Evolutionary conservation across 495 filamentous ascomycete species (phyloP), one percentile per base, ranked within the genome.

Genomic region (Neurospora sp.): DNA sequence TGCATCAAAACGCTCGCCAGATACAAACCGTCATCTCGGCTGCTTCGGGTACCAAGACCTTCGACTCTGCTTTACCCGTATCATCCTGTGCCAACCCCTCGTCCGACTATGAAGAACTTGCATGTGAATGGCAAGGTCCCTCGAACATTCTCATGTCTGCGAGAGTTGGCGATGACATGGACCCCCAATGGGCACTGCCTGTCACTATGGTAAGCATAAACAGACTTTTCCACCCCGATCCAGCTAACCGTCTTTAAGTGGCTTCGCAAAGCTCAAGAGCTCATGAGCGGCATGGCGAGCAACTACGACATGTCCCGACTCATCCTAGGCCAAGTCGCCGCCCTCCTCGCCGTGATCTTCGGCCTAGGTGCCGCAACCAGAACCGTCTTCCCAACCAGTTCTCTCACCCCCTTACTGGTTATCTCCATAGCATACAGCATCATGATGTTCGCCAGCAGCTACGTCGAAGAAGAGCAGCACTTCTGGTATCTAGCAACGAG

Each of bases 381-480:
- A 70, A 60, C 72, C 9, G 27, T 66, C 1, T 66, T 12, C 7
- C 23, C 23, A 27, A 27, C 49, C 20, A 14, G 49, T 27, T 18
- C 54, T 1, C 54, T 66, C 54, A 66, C 14, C 11, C 27, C 54
- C 27, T 66, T 66, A 66, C 14, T 66, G 23, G 54, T 72, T 23
- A 83, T 88, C 7, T 82, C 88, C 1, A 10, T 91, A 1, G 79
- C 88, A 0, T 97, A 97, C 79, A 89, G 90, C 11, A 79, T 87
- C 39, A 95, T 97, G 91, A 98, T 98, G 94, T 98, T 98, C 82
- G 94, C 95, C 39, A 97, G 93, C 80, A 97, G 94, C 79, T 98
- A 94, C 79, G 93, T 99, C 35, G 96, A 99, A 79, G 96, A 99
- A 81, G 96, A 99, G 79, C 96, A 98, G 35, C 92, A 98, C 75